Base-by-base conservation (phyloP, 495 filamentous ascomycete species). In the Penicillium canescens region DNA sequence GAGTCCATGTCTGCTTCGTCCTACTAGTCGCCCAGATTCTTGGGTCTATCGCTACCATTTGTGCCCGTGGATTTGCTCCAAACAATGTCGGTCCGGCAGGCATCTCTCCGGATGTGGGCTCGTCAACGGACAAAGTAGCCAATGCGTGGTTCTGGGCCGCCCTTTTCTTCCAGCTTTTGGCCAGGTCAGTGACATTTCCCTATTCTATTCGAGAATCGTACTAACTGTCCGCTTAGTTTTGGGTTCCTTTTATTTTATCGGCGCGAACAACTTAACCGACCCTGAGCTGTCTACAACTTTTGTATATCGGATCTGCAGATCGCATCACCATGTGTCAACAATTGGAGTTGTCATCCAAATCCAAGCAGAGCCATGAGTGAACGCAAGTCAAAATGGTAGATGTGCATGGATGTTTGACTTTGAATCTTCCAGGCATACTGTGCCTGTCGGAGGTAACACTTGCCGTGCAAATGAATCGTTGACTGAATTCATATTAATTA, bases 131-230 rank as follows among this genome's bases (percentile, higher is more conserved):
- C 23, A 63, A 72, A 14, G 80, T 83, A 9, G 69, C 64, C 3
- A 74, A 77, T 34, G 67, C 74, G 16, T 76, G 68, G 58, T 87
- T 86, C 61, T 87, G 84, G 83, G 63, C 82, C 36, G 77, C 70
- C 20, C 56, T 86, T 35, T 37, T 73, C 11, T 70, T 77, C 44
- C 84, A 87, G 65, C 56, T 81, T 28, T 36, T 61, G 3, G 54
- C 54, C 21, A 53, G 48, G 58, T 61, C 6, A 47, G 53, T 43
- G 18, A 31, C 33, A 37, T 13, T 34, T 42, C 10, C 14, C 11
- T 42, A 40, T 46, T 11, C 31, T 52, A n/a, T 48, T 47, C 18
- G 12, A 23, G 10, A n/a, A 0, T 28, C 16, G 33, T 55, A 26
- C 56, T 59, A 48, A 59, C 36, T 38, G 8, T 9, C 28, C 36